Base-by-base conservation (phyloP, 2,329 filamentous ascomycete species). In the Clonostachys rhizophaga region DNA sequence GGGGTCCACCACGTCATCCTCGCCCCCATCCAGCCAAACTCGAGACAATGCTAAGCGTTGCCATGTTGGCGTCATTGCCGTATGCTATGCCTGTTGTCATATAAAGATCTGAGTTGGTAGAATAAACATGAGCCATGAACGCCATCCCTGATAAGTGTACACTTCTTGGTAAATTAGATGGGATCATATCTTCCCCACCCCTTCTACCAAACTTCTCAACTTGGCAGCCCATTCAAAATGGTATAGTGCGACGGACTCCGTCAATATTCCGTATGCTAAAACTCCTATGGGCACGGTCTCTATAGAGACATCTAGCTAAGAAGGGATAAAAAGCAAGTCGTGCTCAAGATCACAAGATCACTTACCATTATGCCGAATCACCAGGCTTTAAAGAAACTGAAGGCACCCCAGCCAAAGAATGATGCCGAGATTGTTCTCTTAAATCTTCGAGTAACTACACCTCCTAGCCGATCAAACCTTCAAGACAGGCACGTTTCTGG, bases 41-140 rank as follows among this genome's bases (percentile, higher is more conserved):
- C 18, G 5, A 18, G 18, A 18, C 18, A 18, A 18, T 18, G 3
- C 18, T 18, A 18, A 18, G 18, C 18, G 18, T 18, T 5, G 18
- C 18, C 18, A 5, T 5, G 18, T 18, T 5, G 18, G 45, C 4
- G 45, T 47, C 9, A 34, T 33, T 34, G 34, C 43, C 20, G 45
- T 40, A 8, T 47, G 45, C 34, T 43, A 47, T 20, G 9, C 8
- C 13, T 47, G 45, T 24, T 40, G 45, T 17, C 20, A 34, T 14
- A 47, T 36, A 16, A 47, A 47, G 34, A 47, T 40, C 13, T 40
- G 45, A 18, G 45, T 47, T 34, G 37, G 45, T 43, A 37, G 35
- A 12, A 37, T 12, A 37, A 12, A 12, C 12, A 37, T 37, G 12
- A 37, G 35, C 35, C 35, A 12, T n/a, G 3, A n/a, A 5, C 33